phyloP scores from a whole-genome alignment of 1,284 basidiomycete species.

The Chondrostereum purpureum region DNA sequence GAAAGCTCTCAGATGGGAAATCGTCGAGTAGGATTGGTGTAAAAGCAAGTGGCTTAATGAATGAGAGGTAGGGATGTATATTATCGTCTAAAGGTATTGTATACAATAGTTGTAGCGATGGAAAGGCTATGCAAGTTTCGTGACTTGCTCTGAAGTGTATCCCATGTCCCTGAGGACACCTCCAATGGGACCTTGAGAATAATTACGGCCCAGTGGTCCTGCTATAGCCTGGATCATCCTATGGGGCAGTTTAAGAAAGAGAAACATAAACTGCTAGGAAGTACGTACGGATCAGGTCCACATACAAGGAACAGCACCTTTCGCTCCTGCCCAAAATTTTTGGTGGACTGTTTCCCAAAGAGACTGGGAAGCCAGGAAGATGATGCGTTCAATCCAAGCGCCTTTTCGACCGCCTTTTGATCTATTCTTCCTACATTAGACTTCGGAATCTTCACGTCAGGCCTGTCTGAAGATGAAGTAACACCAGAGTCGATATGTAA shows the following conservation, averaged over 20 bases:
- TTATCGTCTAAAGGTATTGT: neutral
- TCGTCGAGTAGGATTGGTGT: conserved; percentile 28
- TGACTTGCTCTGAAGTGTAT: conserved; percentile 54
- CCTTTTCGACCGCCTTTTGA: conserved; percentile 37
- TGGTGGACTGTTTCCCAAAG: conserved; percentile 21
- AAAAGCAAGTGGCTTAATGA: neutral
- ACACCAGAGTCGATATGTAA: conserved; percentile 56
- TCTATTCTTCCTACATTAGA: conserved; percentile 47
- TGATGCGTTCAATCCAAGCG: conserved; percentile 24
- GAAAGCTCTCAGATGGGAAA: conserved; percentile 77
- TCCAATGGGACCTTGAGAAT: conserved; percentile 65
- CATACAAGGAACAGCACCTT: conserved; percentile 65
- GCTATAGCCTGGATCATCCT: conserved; percentile 74
- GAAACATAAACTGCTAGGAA: conserved; percentile 7
- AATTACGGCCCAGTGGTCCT: conserved; percentile 69
- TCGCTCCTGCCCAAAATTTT: conserved; percentile 19
- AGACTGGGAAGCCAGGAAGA: conserved; percentile 40
- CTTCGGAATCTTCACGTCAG: neutral
- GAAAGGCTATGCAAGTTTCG: too few relatives aligned
- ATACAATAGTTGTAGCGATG: too few relatives aligned
- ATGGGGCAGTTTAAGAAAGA: conserved; percentile 4
- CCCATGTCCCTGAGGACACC: conserved; percentile 66
- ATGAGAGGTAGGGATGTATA: neutral
- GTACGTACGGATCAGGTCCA: conserved; percentile 71
- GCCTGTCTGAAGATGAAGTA: neutral